Conservation (phyloP, 129 eudicot species). For the Logfia minima region DNA sequence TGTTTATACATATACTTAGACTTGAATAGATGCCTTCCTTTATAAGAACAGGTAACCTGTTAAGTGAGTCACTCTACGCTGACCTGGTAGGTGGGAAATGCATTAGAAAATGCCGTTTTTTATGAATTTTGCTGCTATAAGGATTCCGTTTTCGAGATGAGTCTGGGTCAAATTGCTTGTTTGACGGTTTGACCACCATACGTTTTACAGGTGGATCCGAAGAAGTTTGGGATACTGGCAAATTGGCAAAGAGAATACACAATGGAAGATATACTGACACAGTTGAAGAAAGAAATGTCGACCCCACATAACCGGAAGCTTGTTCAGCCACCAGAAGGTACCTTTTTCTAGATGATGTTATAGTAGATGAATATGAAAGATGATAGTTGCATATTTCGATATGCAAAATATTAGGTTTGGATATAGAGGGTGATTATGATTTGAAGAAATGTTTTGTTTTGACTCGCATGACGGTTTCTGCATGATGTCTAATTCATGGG, state of each 20-base stretch:
- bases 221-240: conserved; percentile 59
- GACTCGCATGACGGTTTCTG: conserved; percentile 30
- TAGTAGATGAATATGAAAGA: conserved; percentile 13
- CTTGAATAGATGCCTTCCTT: no score
- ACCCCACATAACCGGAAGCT: conserved; percentile 71
- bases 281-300: conserved; percentile 67
- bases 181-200: conserved; percentile 1
- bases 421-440: conserved; percentile 23
- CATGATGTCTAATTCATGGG: conserved; percentile 37
- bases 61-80: no score
- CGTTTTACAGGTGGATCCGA: conserved; percentile 55
- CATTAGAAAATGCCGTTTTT: neutral
- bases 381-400: conserved; percentile 23
- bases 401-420: conserved; percentile 34
- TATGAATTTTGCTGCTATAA: neutral
- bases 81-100: neutral
- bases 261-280: conserved; percentile 67
- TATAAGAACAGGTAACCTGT: no score
- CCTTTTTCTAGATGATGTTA: conserved; percentile 45
- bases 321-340: conserved; percentile 80
- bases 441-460: conserved; percentile 20
- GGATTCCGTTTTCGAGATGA: neutral
- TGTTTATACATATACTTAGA: neutral
- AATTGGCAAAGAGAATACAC: conserved; percentile 78
- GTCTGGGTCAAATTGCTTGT: neutral